Evolutionary conservation across 2,329 filamentous ascomycete species (phyloP), one percentile per base, ranked within the genome.

Genomic region (Paraphoma chrysanthemicola): DNA sequence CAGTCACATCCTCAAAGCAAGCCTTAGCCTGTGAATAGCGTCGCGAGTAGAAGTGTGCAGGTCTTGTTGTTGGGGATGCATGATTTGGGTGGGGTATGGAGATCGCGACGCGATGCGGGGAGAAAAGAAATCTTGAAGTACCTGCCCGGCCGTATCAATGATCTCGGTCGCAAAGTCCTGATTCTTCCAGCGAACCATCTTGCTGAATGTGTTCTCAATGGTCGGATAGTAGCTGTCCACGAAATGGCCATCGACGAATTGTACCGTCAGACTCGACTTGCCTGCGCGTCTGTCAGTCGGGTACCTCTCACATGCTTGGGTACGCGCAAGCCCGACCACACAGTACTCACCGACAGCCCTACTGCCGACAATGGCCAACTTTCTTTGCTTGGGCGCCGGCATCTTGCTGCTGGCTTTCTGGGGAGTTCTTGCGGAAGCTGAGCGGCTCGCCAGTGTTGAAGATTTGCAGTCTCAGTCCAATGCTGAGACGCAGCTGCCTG

Each of bases 161-260:
- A 99, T 98, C 81, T 99, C 95, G 11, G 93, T 97, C 49, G 91
- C 88, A 78, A 89, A 99, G 65, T 98, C 95, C 78, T 97, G 92
- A 48, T 91, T 90, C 79, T 95, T 96, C 78, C 91, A 90, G 70
- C 92, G 90, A 77, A 99, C 97, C 67, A 93, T 89, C 78, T 96
- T 96, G 83, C 90, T 96, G 77, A 99, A 99, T 2, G 94, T 98
- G 78, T 98, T 99, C 79, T 99, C 95, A 72, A 99, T 98, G 41
- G 95, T 99, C 36, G 95, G 95, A 78, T 99, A 99, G 81, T 99
- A 99, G 78, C 91, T 96, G 79, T 99, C 95, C 73, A 99, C 94
- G 75, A 99, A 99, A 80, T 97, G 93, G 61, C 93, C 93, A 77
- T 99, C 95, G 74, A 97, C 94, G 74, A 95, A 98, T 75, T 94